A percentile compares a stretch with the other conserved stretches of the same genome.
phyloP scores from a whole-genome alignment of 768 basidiomycete genomes.

The Mycena maculata region DNA sequence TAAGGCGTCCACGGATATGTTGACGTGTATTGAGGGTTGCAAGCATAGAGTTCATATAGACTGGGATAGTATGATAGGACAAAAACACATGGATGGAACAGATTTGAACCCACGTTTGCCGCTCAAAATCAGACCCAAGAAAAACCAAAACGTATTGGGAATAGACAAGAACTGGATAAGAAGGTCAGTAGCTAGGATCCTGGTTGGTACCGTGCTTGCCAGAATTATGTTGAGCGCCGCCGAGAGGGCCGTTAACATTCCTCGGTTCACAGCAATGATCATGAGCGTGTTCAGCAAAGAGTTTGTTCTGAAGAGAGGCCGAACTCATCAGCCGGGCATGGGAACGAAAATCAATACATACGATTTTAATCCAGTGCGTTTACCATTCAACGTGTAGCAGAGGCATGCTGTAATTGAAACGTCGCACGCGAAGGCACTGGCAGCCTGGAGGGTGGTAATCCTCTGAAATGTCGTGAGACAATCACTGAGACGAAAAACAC shows the following conservation, averaged over 20 bases:
- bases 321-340: too few species aligned
- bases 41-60: conserved; percentile 30
- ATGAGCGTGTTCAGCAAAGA: conserved; percentile 35
- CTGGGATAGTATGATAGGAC: background rate
- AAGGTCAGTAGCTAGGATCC: background rate
- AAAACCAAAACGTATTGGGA: conserved; percentile 38
- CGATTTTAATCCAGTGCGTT: too few species aligned
- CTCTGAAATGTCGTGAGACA: too few species aligned
- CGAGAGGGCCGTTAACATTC: conserved; percentile 34
- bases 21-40: conserved; percentile 15
- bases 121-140: conserved; percentile 36
- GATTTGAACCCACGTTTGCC: conserved; percentile 34
- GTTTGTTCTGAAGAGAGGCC: conserved; percentile 31
- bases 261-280: conserved; percentile 39
- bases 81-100: background rate
- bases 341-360: too few species aligned
- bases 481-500: too few species aligned
- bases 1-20: background rate
- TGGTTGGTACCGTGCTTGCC: conserved; percentile 12
- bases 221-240: conserved; percentile 36
- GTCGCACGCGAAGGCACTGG: too few species aligned
- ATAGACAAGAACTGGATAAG: conserved; percentile 34
- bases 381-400: too few species aligned
- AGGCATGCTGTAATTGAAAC: too few species aligned
- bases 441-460: too few species aligned